These are phyloP conservation scores for Myxozyma neglecta DNA, from an alignment of 805 yeast species.

Conservation along the genomic window DNA sequence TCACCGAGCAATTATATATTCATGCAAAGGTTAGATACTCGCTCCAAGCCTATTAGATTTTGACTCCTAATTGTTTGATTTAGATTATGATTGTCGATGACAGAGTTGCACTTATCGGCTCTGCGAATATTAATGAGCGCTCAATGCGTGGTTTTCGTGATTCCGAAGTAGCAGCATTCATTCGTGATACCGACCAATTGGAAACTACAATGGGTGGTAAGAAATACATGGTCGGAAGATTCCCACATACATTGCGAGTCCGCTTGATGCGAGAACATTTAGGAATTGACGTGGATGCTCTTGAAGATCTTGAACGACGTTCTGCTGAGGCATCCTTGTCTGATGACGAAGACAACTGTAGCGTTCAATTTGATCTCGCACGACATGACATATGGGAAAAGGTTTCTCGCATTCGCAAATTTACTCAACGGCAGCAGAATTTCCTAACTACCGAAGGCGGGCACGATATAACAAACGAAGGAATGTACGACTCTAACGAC, in stretches of 20 bases:
- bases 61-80: not conserved
- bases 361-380: slow-evolving; percentile 7
- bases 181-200: slow-evolving; percentile 77
- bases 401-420: slow-evolving; percentile 12
- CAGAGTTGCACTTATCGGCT: slow-evolving; percentile 88
- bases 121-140: slow-evolving; percentile 95
- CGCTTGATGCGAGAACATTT: slow-evolving; percentile 95
- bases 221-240: slow-evolving; percentile 77
- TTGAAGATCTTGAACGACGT: slow-evolving; percentile 77
- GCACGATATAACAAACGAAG: slow-evolving; percentile 13
- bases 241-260: slow-evolving; percentile 85
- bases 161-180: slow-evolving; percentile 87
- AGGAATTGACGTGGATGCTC: slow-evolving; percentile 86
- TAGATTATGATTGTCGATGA: slow-evolving; percentile 79
- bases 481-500: slow-evolving; percentile 18
- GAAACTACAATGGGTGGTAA: slow-evolving; percentile 75
- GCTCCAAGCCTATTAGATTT: not conserved
- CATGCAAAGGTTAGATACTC: slow-evolving; percentile 70
- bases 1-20: slow-evolving; percentile 88
- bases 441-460: slow-evolving; percentile 1
- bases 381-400: slow-evolving; percentile 23
- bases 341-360: not conserved
- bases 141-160: slow-evolving; percentile 94
- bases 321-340: not conserved
- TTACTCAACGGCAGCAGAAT: not conserved